Percentiles rank a stretch among this genome's conserved stretches.
phyloP scores from a whole-genome alignment of 2,329 filamentous ascomycete species.

The Cordyceps militaris region DNA sequence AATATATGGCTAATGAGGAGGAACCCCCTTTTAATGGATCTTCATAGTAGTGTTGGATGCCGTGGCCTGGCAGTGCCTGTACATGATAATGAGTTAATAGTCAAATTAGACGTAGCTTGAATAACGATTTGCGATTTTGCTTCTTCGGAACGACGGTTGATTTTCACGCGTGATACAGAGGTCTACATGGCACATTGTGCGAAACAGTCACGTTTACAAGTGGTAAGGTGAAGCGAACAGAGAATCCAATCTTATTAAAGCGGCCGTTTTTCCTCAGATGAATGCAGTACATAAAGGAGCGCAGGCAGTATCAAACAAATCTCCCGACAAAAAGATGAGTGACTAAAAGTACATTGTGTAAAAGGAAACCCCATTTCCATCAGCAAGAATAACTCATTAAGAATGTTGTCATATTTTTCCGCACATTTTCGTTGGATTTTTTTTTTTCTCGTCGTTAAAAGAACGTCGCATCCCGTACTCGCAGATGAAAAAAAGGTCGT shows the following conservation, averaged over 20 bases:
- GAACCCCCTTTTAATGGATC: too few species aligned
- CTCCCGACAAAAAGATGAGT: background rate
- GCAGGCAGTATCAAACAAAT: background rate
- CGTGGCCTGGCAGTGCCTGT: too few species aligned
- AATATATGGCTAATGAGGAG: background rate
- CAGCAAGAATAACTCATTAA: background rate
- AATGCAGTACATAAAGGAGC: background rate
- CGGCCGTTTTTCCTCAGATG: background rate
- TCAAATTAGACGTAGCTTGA: too few species aligned
- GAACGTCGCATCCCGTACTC: too few species aligned
- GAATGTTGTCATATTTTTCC: background rate
- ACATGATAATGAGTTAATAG: too few species aligned
- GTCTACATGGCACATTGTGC: background rate
- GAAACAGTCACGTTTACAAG: background rate
- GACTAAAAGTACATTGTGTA: conserved; percentile 3
- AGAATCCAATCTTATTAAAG: conserved; percentile 9
- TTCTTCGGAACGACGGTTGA: too few species aligned
- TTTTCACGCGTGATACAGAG: too few species aligned
- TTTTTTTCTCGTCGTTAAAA: background rate
- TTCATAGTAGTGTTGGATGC: too few species aligned
- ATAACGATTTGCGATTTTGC: too few species aligned
- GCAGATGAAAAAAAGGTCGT: too few species aligned
- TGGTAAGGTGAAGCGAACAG: background rate
- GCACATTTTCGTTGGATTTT: background rate
- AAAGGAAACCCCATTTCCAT: background rate